A percentile compares a stretch with the other conserved stretches of the same genome.
Evolutionary conservation across 768 basidiomycete species (phyloP).

Genomic region (Trametopsis cervina): DNA sequence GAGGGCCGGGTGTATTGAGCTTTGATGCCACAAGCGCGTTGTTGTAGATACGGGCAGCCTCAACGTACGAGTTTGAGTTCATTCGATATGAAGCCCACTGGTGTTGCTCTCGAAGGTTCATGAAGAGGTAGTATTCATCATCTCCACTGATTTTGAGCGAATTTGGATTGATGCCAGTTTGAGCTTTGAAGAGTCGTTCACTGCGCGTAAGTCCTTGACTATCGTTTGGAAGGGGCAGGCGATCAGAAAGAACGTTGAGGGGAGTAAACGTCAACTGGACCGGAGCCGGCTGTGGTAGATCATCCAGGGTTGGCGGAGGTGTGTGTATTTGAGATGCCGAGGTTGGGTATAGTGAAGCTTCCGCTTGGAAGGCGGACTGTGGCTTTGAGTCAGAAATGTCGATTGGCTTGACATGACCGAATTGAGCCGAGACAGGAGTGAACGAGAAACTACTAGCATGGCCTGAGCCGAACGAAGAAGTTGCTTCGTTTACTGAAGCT

Average conservation of each 20-base stretch:
- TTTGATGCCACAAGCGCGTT: background rate
- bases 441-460: no score
- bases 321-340: no score
- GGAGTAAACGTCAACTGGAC: no score
- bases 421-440: background rate
- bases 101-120: slow-evolving; percentile 8
- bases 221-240: background rate
- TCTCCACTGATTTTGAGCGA: background rate
- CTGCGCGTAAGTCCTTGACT: background rate
- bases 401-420: background rate
- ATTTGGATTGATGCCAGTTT: background rate
- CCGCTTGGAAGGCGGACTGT: no score
- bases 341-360: no score
- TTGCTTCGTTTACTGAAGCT: no score
- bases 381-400: no score
- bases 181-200: background rate
- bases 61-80: background rate
- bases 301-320: no score
- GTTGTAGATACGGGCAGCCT: background rate
- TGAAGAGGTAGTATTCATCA: slow-evolving; percentile 13
- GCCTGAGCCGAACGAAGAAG: no score
- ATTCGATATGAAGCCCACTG: slow-evolving; percentile 15
- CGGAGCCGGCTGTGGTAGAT: no score
- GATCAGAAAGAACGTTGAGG: background rate
- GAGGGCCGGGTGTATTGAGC: background rate